Evolutionary conservation across 108 stramenopile species (phyloP).

Genomic region (Nitzschia palea): DNA sequence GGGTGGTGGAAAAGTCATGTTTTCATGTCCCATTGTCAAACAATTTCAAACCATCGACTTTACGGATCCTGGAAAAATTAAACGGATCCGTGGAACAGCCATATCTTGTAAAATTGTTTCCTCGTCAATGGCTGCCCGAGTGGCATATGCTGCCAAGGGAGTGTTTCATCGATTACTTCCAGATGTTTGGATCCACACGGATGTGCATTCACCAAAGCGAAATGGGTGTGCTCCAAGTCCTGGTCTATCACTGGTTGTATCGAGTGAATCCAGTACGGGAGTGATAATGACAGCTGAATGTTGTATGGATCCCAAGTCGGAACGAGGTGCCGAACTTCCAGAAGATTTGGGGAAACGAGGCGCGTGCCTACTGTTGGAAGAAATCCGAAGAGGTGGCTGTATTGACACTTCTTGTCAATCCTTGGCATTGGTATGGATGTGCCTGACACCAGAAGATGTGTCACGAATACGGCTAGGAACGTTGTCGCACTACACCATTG

Average conservation of each 20-base stretch:
- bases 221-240: conserved; percentile 79
- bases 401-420: conserved; percentile 89
- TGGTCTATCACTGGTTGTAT: conserved; percentile 78
- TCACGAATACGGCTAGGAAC: conserved; percentile 81
- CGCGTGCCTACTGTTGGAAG: conserved; percentile 86
- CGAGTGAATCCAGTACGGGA: conserved; percentile 91
- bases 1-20: conserved; percentile 83
- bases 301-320: conserved; percentile 45
- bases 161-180: conserved; percentile 87
- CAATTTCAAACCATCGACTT: conserved; percentile 80
- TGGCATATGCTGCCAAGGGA: conserved; percentile 93
- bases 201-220: conserved; percentile 76
- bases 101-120: conserved; percentile 89
- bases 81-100: conserved; percentile 95
- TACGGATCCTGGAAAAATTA: conserved; percentile 90
- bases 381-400: conserved; percentile 92
- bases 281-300: conserved; percentile 82
- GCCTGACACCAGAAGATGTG: conserved; percentile 96
- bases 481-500: conserved; percentile 74
- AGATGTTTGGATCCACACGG: conserved; percentile 96
- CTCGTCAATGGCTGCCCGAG: conserved; percentile 86
- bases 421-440: conserved; percentile 93
- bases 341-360: conserved; percentile 92
- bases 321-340: conserved; percentile 70
- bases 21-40: conserved; percentile 89